Evolutionary conservation across 495 filamentous ascomycete genomes (phyloP).

Genomic region (Aspergillus kassunensis): DNA sequence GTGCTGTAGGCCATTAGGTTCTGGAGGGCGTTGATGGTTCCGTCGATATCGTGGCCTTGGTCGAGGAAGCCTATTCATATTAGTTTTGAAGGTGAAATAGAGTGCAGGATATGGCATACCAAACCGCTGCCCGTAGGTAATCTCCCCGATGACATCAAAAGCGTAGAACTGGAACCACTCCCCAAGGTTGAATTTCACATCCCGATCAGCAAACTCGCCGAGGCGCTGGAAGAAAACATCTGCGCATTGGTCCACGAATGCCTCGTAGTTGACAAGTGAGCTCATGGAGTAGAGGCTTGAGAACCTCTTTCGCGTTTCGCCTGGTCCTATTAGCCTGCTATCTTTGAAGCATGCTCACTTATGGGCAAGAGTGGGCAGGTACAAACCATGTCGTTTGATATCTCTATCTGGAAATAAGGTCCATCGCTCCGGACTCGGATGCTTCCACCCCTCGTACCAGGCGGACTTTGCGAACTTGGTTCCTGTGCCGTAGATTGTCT

Average conservation of each 20-base stretch:
- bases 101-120: conserved; percentile 17
- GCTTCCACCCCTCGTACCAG: conserved; percentile 39
- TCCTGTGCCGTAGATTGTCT: conserved; percentile 42
- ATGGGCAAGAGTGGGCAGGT: too few relatives aligned
- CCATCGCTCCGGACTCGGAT: conserved; percentile 31
- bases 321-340: conserved; percentile 15
- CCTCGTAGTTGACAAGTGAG: conserved; percentile 51
- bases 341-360: too few relatives aligned
- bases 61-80: conserved; percentile 52
- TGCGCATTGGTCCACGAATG: conserved; percentile 49
- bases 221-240: conserved; percentile 45
- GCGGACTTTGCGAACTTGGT: conserved; percentile 38
- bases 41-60: conserved; percentile 59
- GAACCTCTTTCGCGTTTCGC: conserved; percentile 36
- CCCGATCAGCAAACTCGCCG: conserved; percentile 33
- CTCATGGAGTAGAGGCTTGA: conserved; percentile 50
- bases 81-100: not conserved
- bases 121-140: conserved; percentile 61
- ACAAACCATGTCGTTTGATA: conserved; percentile 37
- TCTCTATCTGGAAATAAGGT: conserved; percentile 41
- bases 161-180: conserved; percentile 57
- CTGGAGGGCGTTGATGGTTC: conserved; percentile 52
- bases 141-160: conserved; percentile 62
- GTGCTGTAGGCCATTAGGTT: conserved; percentile 55
- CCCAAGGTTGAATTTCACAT: conserved; percentile 39